A percentile compares a stretch with the other conserved stretches of the same genome.
Conservation (phyloP, 1,284 basidiomycete genomes). For the Coniophora puteana region DNA sequence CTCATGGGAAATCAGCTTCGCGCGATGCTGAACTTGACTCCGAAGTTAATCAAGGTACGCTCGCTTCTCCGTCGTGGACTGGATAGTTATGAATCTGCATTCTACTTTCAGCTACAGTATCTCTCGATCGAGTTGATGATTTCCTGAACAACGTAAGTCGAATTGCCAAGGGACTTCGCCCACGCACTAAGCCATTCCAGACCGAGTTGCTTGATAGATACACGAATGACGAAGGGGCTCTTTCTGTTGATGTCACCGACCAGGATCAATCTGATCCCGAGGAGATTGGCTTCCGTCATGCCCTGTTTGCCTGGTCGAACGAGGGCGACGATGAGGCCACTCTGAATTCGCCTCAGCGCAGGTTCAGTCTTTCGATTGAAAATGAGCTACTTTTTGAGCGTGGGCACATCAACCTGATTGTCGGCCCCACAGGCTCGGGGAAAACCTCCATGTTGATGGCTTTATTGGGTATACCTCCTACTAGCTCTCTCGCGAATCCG, state of each 20-base stretch:
- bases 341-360: constrained; percentile 19
- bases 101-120: constrained; percentile 30
- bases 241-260: constrained; percentile 3
- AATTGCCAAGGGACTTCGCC: no score
- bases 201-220: constrained; percentile 36
- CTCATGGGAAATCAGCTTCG: constrained; percentile 15
- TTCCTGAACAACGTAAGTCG: constrained; percentile 30
- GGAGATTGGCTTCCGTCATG: constrained; percentile 26
- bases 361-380: constrained; percentile 46
- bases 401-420: constrained; percentile 56
- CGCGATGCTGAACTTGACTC: constrained; percentile 14
- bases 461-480: constrained; percentile 44
- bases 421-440: constrained; percentile 54
- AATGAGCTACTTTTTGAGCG: constrained; percentile 54
- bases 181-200: no score
- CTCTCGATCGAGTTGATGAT: constrained; percentile 34
- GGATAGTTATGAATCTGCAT: constrained; percentile 10
- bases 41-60: constrained; percentile 16
- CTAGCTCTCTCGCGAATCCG: no score
- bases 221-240: constrained; percentile 21
- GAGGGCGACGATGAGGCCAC: constrained; percentile 9
- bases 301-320: constrained; percentile 24
- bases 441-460: constrained; percentile 50
- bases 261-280: neutral
- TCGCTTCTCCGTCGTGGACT: neutral